Percentiles rank a stretch among this genome's conserved stretches.
These are phyloP conservation scores for Hemileia vastatrix DNA, from an alignment of 1,284 basidiomycete species.

Conservation along the genomic window DNA sequence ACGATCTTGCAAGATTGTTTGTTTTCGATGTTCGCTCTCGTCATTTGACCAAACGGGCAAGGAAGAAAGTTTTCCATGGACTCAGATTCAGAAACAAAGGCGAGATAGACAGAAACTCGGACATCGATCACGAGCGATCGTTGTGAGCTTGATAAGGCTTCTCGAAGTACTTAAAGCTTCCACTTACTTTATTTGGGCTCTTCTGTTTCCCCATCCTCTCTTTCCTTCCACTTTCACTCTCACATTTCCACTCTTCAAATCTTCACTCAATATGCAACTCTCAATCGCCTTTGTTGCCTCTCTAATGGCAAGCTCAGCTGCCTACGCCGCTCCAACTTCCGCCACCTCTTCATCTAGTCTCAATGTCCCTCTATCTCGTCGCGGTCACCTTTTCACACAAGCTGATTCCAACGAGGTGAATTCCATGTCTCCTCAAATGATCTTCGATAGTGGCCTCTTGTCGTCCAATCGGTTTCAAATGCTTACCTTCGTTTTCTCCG, in stretches of 20 bases:
- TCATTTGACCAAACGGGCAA: no score
- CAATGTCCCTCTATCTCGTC: constrained; percentile 31
- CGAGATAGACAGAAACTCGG: no score
- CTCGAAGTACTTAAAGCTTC: no score
- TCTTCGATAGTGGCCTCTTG: neutral
- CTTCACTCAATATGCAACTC: constrained; percentile 29
- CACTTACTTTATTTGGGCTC: neutral
- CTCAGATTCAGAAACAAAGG: no score
- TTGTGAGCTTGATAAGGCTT: no score
- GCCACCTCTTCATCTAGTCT: constrained; percentile 27
- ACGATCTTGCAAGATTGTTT: no score
- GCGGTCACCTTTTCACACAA: constrained; percentile 24
- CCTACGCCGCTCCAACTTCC: constrained; percentile 28
- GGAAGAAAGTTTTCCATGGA: no score
- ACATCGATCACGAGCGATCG: no score
- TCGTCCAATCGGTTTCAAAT: neutral
- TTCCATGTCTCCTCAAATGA: neutral
- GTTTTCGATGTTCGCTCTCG: no score
- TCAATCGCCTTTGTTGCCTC: constrained; percentile 32
- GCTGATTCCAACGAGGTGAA: constrained; percentile 21
- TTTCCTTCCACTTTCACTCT: neutral
- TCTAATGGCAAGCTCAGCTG: constrained; percentile 29
- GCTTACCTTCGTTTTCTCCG: neutral
- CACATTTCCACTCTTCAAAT: neutral
- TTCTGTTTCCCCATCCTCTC: neutral